These are phyloP conservation scores for Lachancea sp. DNA, from an alignment of 805 yeast species.

Conservation along the genomic window DNA sequence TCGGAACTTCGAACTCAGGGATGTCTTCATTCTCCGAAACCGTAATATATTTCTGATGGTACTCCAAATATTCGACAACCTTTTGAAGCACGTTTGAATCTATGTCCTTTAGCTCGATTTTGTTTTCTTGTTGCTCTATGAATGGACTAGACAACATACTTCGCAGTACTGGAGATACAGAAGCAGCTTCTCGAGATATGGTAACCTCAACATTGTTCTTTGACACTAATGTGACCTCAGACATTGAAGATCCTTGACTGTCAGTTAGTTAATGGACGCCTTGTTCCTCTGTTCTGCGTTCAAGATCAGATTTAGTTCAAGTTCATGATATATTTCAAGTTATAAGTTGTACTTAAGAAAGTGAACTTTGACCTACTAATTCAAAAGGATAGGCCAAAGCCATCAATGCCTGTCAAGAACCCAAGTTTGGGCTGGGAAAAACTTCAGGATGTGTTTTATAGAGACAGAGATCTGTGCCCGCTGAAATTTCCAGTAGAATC, in stretches of 20 bases:
- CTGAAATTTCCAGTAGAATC: slow-evolving; percentile 19
- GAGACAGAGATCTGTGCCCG: slow-evolving; percentile 36
- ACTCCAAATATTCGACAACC: slow-evolving; percentile 79
- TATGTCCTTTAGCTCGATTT: slow-evolving; percentile 53
- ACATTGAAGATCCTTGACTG: background rate
- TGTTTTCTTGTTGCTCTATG: slow-evolving; percentile 53
- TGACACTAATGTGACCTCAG: slow-evolving; percentile 57
- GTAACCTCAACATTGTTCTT: slow-evolving; percentile 61
- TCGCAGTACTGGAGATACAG: slow-evolving; percentile 57
- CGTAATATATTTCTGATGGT: slow-evolving; percentile 60
- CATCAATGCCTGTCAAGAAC: slow-evolving; percentile 12
- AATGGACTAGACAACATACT: slow-evolving; percentile 52
- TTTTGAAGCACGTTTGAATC: slow-evolving; percentile 68
- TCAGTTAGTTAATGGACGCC: background rate
- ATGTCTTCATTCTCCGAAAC: slow-evolving; percentile 43
- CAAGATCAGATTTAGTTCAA: no score
- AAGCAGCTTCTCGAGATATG: slow-evolving; percentile 67
- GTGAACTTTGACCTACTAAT: background rate
- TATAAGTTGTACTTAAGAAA: background rate
- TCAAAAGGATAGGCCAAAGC: background rate
- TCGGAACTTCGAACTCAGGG: slow-evolving; percentile 87
- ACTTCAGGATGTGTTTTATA: slow-evolving; percentile 62
- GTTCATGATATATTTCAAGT: background rate
- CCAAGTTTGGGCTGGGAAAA: slow-evolving; percentile 70
- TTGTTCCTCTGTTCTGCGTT: background rate